Evolutionary conservation across 495 filamentous ascomycete species (phyloP), one percentile per base, ranked within the genome.

Genomic region (Hypoxylon subgilvum): DNA sequence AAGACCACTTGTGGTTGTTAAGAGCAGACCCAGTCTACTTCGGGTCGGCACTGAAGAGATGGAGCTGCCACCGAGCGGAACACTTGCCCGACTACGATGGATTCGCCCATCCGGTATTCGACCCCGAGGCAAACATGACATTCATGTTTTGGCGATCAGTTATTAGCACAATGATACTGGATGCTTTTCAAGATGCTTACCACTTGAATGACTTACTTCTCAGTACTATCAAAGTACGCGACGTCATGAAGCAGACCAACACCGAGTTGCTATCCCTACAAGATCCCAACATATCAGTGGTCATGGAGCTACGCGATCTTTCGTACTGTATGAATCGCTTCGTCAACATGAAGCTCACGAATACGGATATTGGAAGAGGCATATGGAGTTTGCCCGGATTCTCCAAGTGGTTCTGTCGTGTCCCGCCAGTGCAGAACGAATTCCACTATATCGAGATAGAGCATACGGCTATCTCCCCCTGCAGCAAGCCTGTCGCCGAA

Each of bases 1-100:
- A 79, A 40, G 81, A 85, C 50, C 78, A 81, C 44, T 28, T 85
- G 4, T 80, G 75, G 76, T 52, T 72, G 1, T 59, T 85, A 30
- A 73, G 83, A n/a, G 81, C 84, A 45, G 80, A 86, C 60, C 81
- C 83, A 0, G 69, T 49, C 4, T 86, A 83, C 54, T 84, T 85
- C 38, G 60, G 59, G 3, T 64, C 69, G 4, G 22, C 50, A 10
- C 2, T 82, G 0, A 47, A 42, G 4, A 70, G 79, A 0, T 46
- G 39, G 7, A 19, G 80, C 83, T 12, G n/a, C n/a, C 80, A 84
- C 62, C 62, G 72, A 3, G 45, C 65, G 6, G 75, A 80, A 28
- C 31, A 65, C 13, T 2, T 81, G 1, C 59, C 41, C 3, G 76
- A 78, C 46, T 39, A 23, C 0, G 31, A 63, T 17, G 69, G 71